These are phyloP conservation scores for Zizania latifolia DNA, from an alignment of 176 grass and related monocot genomes.

Conservation along the genomic window DNA sequence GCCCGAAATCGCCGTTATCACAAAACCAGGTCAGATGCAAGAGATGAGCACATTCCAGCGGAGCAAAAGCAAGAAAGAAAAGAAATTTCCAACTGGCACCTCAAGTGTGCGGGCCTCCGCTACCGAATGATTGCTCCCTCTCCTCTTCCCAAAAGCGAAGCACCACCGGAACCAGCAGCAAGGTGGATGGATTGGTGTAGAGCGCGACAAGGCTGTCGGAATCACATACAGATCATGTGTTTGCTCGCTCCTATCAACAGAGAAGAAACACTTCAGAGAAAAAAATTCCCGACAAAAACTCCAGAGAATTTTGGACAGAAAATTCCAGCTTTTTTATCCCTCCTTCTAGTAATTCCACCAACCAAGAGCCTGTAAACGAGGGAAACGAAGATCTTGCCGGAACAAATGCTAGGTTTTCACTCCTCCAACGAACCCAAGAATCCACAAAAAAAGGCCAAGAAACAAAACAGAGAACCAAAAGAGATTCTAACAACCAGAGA, in stretches of 20 bases:
- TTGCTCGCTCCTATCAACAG: slow-evolving; percentile 17
- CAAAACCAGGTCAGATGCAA: slow-evolving; percentile 12
- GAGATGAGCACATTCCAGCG: slow-evolving; percentile 10
- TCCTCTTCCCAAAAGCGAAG: slow-evolving; percentile 29
- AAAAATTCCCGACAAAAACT: slow-evolving; percentile 18
- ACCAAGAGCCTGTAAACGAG: slow-evolving; percentile 21
- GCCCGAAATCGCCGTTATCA: slow-evolving; percentile 6
- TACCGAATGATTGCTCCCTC: slow-evolving; percentile 50
- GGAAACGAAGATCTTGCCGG: slow-evolving; percentile 35
- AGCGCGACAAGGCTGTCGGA: slow-evolving; percentile 25
- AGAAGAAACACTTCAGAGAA: slow-evolving; percentile 12
- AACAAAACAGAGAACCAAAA: background rate
- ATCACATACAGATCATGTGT: slow-evolving; percentile 49
- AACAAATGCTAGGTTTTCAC: slow-evolving; percentile 18
- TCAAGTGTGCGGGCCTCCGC: slow-evolving; percentile 3
- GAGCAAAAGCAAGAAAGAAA: slow-evolving; percentile 6
- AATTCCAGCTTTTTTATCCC: background rate
- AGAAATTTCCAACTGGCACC: slow-evolving; percentile 39
- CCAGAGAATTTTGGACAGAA: background rate
- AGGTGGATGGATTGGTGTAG: background rate
- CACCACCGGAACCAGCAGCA: background rate
- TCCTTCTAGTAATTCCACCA: slow-evolving; percentile 9
- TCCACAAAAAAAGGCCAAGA: background rate
- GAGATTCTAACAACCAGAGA: background rate
- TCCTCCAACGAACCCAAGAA: slow-evolving; percentile 28